phyloP scores from a whole-genome alignment of 352 stramenopile genomes.

The Halophytophthora batemanensis region DNA sequence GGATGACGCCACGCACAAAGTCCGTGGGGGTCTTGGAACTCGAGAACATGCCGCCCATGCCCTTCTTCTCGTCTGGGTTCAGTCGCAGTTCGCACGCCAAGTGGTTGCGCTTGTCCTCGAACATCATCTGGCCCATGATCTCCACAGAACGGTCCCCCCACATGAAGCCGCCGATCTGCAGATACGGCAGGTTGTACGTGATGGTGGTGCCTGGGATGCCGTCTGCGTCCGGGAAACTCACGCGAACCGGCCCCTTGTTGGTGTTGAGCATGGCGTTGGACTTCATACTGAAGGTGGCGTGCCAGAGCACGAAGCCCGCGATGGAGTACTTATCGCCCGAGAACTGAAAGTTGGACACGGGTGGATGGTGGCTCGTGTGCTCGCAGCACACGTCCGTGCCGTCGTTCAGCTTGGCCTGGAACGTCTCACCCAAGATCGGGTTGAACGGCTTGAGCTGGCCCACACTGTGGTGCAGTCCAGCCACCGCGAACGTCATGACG shows the following conservation, averaged over 20 bases:
- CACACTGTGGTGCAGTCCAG: constrained; percentile 75
- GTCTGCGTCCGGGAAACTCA: constrained; percentile 55
- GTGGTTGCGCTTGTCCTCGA: constrained; percentile 76
- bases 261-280: constrained; percentile 83
- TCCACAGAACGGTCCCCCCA: constrained; percentile 84
- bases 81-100: constrained; percentile 73
- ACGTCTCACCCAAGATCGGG: constrained; percentile 81
- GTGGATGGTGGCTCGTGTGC: constrained; percentile 84
- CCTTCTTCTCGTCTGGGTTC: constrained; percentile 84
- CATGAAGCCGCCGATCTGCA: constrained; percentile 72
- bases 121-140: constrained; percentile 62
- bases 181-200: constrained; percentile 66
- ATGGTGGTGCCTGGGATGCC: constrained; percentile 44
- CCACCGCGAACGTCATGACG: constrained; percentile 74
- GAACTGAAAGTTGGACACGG: constrained; percentile 84
- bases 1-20: constrained; percentile 61
- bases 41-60: constrained; percentile 83
- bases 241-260: constrained; percentile 70
- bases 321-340: constrained; percentile 72
- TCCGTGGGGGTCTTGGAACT: constrained; percentile 75
- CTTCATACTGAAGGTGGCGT: constrained; percentile 79
- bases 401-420: constrained; percentile 68
- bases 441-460: constrained; percentile 86
- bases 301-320: constrained; percentile 68
- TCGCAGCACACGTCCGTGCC: constrained; percentile 79